Conservation (phyloP, 2,329 filamentous ascomycete species). For the Pseudogymnoascus sp. region DNA sequence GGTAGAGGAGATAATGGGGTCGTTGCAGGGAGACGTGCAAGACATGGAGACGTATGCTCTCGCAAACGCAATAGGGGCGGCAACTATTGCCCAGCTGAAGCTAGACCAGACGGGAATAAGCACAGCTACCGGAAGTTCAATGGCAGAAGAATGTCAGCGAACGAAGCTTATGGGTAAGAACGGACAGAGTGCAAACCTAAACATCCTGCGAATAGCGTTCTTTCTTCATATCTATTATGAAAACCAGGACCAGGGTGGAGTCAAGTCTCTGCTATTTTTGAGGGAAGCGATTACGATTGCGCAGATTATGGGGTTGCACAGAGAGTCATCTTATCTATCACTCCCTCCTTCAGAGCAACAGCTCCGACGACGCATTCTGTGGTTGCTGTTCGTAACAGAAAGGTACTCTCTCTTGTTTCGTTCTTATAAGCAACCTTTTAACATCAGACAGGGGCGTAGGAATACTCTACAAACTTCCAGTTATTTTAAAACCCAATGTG, state of each 20-base stretch:
- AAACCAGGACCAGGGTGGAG: constrained; percentile 41
- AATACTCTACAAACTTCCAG: constrained; percentile 44
- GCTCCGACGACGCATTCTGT: constrained; percentile 41
- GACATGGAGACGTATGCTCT: constrained; percentile 36
- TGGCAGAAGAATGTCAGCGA: constrained; percentile 35
- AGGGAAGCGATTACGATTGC: constrained; percentile 47
- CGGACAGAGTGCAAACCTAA: constrained; percentile 32
- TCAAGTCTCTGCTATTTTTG: constrained; percentile 42
- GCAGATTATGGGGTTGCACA: constrained; percentile 44
- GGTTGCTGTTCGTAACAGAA: constrained; percentile 45
- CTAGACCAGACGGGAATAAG: constrained; percentile 32
- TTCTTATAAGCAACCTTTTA: neutral
- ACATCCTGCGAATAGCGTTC: constrained; percentile 42
- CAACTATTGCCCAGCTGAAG: constrained; percentile 44
- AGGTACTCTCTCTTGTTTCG: constrained; percentile 18
- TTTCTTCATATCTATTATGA: constrained; percentile 49
- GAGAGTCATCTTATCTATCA: constrained; percentile 36
- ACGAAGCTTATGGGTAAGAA: constrained; percentile 28
- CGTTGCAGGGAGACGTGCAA: constrained; percentile 32
- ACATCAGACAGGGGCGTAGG: constrained; percentile 40
- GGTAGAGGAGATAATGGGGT: constrained; percentile 37
- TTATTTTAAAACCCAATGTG: constrained; percentile 38
- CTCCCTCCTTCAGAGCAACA: constrained; percentile 38
- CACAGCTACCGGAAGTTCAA: constrained; percentile 29
- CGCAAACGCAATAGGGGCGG: constrained; percentile 42